Base-by-base conservation (phyloP, 305 asterid species). In the Solanum aculeatissimum region DNA sequence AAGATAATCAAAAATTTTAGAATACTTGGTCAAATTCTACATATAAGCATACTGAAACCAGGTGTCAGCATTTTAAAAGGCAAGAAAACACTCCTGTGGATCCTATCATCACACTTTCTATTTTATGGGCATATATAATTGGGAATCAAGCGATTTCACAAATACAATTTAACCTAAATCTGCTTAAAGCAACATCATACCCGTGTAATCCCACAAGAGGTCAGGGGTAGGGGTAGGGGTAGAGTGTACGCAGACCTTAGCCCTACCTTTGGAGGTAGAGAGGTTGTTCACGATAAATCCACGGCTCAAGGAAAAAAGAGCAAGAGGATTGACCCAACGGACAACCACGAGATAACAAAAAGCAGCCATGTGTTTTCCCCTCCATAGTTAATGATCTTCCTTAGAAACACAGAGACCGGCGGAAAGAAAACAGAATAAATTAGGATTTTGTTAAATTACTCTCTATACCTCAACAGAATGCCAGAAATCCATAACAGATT, bases 401-500 rank as follows among this genome's bases (percentile, higher is more conserved):
- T 53, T 55, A 32, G 62, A 78, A 54, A 53, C 66, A 51, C 66
- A 78, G 7, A 75, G 21, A 49, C 63, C 13, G 29, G 21, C 7
- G 49, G 42, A 18, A 77, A 77, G 63, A 77, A 27, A 77, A 77
- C 62, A 47, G 62, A 47, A 47, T 9, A 15, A 45, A 51, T 25
- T 75, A 25, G 58, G 25, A 75, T 47, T 75, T 18, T 32, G 82
- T 32, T 16, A 9, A 75, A 49, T 49, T 49, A 16, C 27, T 49
- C 63, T 75, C 42, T 74, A 35, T 84, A 84, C 89, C 89, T 87
- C 43, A 45, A 81, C 70, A 35, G 87, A 84, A 32, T 63, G 81
- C 89, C 89, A 87, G 80, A 87, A 87, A 35, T 81, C 84, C 81
- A 63, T 71, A 71, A 84, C 87, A 71, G 27, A 25, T 75, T 84